Base-by-base conservation (phyloP, 1,284 basidiomycete genomes). In the Sphagnurus paluster region DNA sequence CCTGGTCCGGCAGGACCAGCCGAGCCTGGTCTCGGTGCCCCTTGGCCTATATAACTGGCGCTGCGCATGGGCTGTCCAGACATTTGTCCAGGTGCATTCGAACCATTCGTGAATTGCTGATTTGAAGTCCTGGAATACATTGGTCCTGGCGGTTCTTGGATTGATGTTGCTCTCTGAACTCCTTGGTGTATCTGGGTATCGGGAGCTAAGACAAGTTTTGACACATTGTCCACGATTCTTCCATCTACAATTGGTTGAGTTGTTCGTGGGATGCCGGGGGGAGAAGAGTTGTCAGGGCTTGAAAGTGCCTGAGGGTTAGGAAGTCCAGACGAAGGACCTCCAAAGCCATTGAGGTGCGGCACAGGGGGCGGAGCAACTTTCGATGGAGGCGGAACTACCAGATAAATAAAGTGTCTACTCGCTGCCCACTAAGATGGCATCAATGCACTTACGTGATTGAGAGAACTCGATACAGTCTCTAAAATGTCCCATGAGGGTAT, bases 391-490 rank as follows among this genome's bases (percentile, higher is more conserved):
- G 80, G 70, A 43, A 83, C 83, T 85, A 50, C 26, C 37, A 16
- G 48, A 41, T 41, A 17, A 44, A 7, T 14, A 17, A 16, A 14
- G 41, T 29, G 21, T 41, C 46, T 21, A 39, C 21, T 30, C 11
- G 26, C 35, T 19, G 20, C 30, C 35, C 21, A n/a, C 7, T 14
- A 21, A n/a, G 28, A 32, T 26, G 19, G 6, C 6, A 29, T 35
- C 17, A 17, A 23, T 14, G 42, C n/a, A 72, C 84, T 68, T 61
- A 93, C 92, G 66, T 34, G 76, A 77, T 26, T 75, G 70, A 24
- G 91, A 90, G 64, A 93, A 91, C 20, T 88, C 84, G 51, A 91
- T 88, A 59, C 92, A 95, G 25, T 93, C 91, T 35, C 73, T 75
- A 63, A 98, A 82, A 57, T 91, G 88, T n/a, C 72, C 64, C 33